Base-by-base conservation (phyloP, 805 yeast genomes). In the Candida sithepensis region DNA sequence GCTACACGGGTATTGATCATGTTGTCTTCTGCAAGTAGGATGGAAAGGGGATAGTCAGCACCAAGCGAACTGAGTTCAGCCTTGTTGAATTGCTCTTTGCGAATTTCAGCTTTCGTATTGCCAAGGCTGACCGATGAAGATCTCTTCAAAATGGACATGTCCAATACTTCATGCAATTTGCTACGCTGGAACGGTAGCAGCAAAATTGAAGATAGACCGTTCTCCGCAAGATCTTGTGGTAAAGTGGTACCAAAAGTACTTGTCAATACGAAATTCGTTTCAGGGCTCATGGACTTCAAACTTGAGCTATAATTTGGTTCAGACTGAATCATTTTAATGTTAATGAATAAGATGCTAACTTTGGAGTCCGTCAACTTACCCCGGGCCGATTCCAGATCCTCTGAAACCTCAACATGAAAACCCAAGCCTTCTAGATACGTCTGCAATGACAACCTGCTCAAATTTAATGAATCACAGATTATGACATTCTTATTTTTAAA, bases 1-100 rank as follows among this genome's bases (percentile, higher is more conserved):
- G 81, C 82, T 24, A 78, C 82, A 44, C 69, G 67, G 9, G 77
- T 72, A 51, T 75, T 75, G 49, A 75, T 68, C 28, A 72, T 66
- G 44, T 76, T 79, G 48, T 81, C 85, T 53, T 80, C 84, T 3
- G 81, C 83, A 5, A 81, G 63, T 24, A 81, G 58, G 14, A 79
- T 74, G 26, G 67, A 59, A 23, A 81, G 65, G 4, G 83, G 83
- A 64, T 65, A 20, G 60, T 57, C 32, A 22, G 65, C 64, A 38
- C 74, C 73, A 2, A 72, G 57, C 2, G 21, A 30, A 22, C 28
- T 34, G 19, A 36, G 23, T 7, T 37, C 39, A 2, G 32, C 38
- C n/a, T 21, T 18, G 5, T 18, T 20, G 18, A 4, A n/a, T 6
- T 10, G 36, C 18, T 32, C 16, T 12, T 32, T 32, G 14, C 36